Conservation (phyloP, 1,284 basidiomycete species). For the Sporisorium scitamineum region DNA sequence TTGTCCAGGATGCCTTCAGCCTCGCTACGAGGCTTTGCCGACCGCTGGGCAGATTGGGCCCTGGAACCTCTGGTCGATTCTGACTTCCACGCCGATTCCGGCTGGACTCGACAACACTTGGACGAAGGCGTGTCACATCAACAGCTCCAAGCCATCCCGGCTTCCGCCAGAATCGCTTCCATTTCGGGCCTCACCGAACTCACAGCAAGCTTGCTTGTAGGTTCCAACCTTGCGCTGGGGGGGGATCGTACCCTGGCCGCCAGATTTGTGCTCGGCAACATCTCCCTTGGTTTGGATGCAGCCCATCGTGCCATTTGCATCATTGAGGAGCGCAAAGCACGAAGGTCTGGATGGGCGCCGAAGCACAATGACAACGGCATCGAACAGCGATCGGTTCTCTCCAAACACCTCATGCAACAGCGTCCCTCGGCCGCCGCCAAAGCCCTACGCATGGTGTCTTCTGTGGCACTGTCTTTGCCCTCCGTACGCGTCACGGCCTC, state of each 20-base stretch:
- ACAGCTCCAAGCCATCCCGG: slow-evolving; percentile 25
- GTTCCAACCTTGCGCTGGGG: slow-evolving; percentile 37
- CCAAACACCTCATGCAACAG: slow-evolving; percentile 45
- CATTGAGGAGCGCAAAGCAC: slow-evolving; percentile 45
- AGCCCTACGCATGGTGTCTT: slow-evolving; percentile 30
- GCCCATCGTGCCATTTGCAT: slow-evolving; percentile 36
- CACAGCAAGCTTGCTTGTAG: slow-evolving; percentile 46
- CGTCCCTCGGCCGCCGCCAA: slow-evolving; percentile 19
- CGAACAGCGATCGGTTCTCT: slow-evolving; percentile 28
- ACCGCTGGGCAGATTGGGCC: slow-evolving; percentile 63
- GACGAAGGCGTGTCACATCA: slow-evolving; percentile 15
- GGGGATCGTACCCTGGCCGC: slow-evolving; percentile 45
- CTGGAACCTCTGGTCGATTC: slow-evolving; percentile 54
- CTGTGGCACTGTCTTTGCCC: slow-evolving; percentile 32
- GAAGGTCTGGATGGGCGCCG: slow-evolving; percentile 27
- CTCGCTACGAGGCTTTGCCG: slow-evolving; percentile 49
- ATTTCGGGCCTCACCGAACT: slow-evolving; percentile 44
- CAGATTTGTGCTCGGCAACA: slow-evolving; percentile 39
- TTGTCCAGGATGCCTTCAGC: slow-evolving; percentile 31
- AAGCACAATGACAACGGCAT: slow-evolving; percentile 4
- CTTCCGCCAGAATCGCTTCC: slow-evolving; percentile 41
- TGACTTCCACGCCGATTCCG: slow-evolving; percentile 52
- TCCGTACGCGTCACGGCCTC: slow-evolving; percentile 30
- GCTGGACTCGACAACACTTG: slow-evolving; percentile 39
- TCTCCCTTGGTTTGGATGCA: slow-evolving; percentile 49